phyloP scores from a whole-genome alignment of 768 basidiomycete genomes.

The Daedaleopsis sinensis region DNA sequence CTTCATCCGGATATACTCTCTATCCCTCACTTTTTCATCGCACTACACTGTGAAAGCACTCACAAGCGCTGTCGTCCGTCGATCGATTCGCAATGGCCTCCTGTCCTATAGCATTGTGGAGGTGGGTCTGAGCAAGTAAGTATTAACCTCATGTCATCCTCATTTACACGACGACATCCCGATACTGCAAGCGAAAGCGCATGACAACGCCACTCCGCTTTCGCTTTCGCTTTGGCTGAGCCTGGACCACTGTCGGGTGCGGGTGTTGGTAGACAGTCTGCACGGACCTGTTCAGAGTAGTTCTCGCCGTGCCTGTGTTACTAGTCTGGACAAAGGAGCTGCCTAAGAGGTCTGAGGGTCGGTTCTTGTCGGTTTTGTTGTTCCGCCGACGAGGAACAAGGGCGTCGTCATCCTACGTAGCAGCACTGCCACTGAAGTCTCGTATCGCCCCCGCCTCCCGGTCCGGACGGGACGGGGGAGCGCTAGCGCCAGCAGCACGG shows the following conservation, averaged over 20 bases:
- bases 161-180: neutral
- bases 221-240: no score
- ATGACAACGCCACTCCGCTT: neutral
- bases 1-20: neutral
- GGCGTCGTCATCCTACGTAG: neutral
- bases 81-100: no score
- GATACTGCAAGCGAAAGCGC: neutral
- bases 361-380: neutral
- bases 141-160: neutral
- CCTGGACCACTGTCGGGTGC: no score
- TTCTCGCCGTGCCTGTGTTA: no score
- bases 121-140: no score
- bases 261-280: no score
- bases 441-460: neutral
- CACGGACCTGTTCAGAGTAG: no score
- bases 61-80: no score
- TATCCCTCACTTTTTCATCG: neutral
- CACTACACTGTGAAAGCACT: neutral
- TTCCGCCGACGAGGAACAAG: neutral
- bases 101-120: no score
- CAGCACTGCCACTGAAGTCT: constrained; percentile 1
- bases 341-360: neutral
- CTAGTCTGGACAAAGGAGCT: neutral
- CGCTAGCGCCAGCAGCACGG: neutral
- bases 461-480: neutral